Percentiles rank a stretch among this genome's conserved stretches.
phyloP scores from a whole-genome alignment of 2,329 filamentous ascomycete genomes.

The Mycosphaerella sp. region DNA sequence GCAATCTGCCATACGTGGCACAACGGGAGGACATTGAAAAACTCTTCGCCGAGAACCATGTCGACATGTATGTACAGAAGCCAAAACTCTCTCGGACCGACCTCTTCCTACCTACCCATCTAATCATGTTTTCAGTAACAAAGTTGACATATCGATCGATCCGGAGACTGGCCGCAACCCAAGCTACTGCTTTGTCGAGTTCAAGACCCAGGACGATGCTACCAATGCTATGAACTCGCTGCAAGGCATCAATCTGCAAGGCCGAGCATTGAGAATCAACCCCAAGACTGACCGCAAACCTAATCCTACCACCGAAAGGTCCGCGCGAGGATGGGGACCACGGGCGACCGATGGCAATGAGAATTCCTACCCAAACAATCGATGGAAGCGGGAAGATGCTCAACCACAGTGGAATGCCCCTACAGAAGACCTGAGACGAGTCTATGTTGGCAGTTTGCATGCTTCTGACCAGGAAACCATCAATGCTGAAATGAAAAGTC shows the following conservation, averaged over 20 bases:
- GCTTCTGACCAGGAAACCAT: conserved; percentile 39
- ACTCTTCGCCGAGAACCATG: conserved; percentile 42
- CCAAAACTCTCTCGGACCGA: too few species aligned
- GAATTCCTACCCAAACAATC: conserved; percentile 32
- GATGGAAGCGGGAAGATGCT: conserved; percentile 41
- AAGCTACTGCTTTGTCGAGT: conserved; percentile 69
- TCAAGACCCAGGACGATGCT: conserved; percentile 53
- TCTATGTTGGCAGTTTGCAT: conserved; percentile 40
- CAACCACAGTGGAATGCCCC: conserved; percentile 30
- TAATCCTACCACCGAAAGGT: not conserved
- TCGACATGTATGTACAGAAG: conserved; percentile 29
- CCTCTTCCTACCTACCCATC: not conserved
- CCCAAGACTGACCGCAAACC: conserved; percentile 20
- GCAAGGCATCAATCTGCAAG: conserved; percentile 50
- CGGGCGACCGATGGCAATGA: conserved; percentile 2
- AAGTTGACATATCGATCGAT: conserved; percentile 64
- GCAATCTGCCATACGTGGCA: conserved; percentile 52
- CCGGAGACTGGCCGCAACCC: conserved; percentile 63
- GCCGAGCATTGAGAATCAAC: conserved; percentile 58
- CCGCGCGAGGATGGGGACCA: not conserved
- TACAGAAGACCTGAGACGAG: conserved; percentile 37
- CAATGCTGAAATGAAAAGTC: conserved; percentile 38
- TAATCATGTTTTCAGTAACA: conserved; percentile 38
- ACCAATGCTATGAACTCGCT: conserved; percentile 53
- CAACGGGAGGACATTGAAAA: conserved; percentile 46